Base-by-base conservation (phyloP, 177 flowering plant species). In the Vitis hybrid region DNA sequence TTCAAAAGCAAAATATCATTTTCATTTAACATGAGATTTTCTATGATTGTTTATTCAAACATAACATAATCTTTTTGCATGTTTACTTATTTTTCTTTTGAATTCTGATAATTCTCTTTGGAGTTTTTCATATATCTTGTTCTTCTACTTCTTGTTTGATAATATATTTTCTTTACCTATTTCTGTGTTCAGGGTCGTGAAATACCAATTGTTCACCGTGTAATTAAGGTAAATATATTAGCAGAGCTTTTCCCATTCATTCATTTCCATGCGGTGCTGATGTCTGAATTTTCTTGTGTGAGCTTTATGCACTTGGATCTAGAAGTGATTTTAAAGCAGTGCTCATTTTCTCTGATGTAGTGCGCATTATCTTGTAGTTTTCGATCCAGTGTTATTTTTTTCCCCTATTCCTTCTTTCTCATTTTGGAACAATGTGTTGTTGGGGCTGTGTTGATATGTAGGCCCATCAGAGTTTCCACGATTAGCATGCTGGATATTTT, bases 131-230 rank as follows among this genome's bases (percentile, higher is more conserved):
- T 49, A 14, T 49, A 2, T 33, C n/a, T 64, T 33, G 50, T 7
- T 54, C 38, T 63, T 49, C 15, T 51, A 2, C n/a, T 20, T 12
- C 5, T 13, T 18, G 4, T 4, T 63, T 55, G 8, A 58, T 78
- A 64, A 73, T 62, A 10, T 58, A 14, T 47, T 4, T 8, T 63
- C 31, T 17, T 8, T n/a, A 28, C n/a, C 2, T 3, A 53, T 51
- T 66, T 62, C 68, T 62, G 14, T 69, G 61, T 60, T 55, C 82
- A 90, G 95, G 95, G 90, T 10, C 86, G 87, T 63, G 90, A 86
- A 76, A 90, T 92, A 76, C 92, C 95, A 57, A 89, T 92, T 70
- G 94, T 92, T 19, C 97, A 92, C 78, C 93, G 97, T 24, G 97
- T 92, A 52, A 88, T 89, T 57, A 84, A 89, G 92, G 94, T 90